Evolutionary conservation across 1,139 yeast species (phyloP).

Genomic region (Geotrichum cucujoidarum): DNA sequence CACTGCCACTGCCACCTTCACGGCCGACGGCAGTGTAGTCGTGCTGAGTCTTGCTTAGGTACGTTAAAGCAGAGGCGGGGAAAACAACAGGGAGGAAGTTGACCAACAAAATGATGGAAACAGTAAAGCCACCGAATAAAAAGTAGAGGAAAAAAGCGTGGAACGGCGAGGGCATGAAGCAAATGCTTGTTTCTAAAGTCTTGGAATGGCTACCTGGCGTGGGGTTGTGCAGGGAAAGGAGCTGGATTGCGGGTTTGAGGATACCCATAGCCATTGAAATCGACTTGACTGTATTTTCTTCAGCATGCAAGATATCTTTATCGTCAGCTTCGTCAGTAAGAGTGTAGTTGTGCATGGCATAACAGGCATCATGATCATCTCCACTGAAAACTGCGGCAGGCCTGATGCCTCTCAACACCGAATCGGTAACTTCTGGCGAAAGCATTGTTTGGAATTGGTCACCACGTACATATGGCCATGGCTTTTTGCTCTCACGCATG

Average conservation of each 20-base stretch:
- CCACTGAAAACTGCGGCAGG: slow-evolving; percentile 81
- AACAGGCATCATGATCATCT: slow-evolving; percentile 96
- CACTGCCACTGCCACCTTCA: not conserved
- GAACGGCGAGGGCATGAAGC: slow-evolving; percentile 71
- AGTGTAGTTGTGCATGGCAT: slow-evolving; percentile 53
- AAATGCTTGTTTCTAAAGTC: slow-evolving; percentile 42
- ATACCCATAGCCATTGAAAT: slow-evolving; percentile 94
- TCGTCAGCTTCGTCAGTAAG: not conserved
- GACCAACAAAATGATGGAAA: slow-evolving; percentile 19
- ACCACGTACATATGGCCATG: slow-evolving; percentile 59
- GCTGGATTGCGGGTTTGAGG: slow-evolving; percentile 74
- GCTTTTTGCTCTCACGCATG: slow-evolving; percentile 55
- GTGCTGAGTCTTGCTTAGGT: not conserved
- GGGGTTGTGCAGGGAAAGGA: slow-evolving; percentile 52
- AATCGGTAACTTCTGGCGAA: slow-evolving; percentile 51
- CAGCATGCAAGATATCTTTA: slow-evolving; percentile 36
- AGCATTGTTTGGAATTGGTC: slow-evolving; percentile 74
- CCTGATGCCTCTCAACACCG: slow-evolving; percentile 49
- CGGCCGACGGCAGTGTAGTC: not conserved
- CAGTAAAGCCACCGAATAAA: slow-evolving; percentile 24
- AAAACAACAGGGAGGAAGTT: slow-evolving; percentile 10
- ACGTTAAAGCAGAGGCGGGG: not conserved
- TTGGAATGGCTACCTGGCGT: not conserved
- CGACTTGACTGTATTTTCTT: slow-evolving; percentile 83
- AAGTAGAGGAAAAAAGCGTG: slow-evolving; percentile 40